Percentiles rank a stretch among this genome's conserved stretches.
These are phyloP conservation scores for Coprinellus aureogranulatus DNA, from an alignment of 768 basidiomycete species.

Conservation along the genomic window DNA sequence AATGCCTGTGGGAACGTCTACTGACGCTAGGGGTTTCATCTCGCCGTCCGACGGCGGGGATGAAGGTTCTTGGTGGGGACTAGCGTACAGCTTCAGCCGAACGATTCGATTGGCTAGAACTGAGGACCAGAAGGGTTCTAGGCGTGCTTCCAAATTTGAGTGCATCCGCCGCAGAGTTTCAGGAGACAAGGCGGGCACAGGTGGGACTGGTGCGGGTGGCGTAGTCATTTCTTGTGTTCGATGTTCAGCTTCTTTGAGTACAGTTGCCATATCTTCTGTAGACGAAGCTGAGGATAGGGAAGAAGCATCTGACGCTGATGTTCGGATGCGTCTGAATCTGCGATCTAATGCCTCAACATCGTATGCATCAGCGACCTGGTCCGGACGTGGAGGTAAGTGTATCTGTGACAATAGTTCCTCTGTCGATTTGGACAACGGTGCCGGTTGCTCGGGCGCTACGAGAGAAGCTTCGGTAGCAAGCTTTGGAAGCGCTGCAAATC, in stretches of 20 bases:
- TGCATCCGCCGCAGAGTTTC: conserved; percentile 54
- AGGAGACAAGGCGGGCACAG: conserved; percentile 18
- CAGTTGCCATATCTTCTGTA: conserved; percentile 6
- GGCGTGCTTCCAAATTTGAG: conserved; percentile 70
- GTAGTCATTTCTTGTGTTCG: background rate
- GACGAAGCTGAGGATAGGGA: conserved; percentile 21
- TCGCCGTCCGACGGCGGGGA: conserved; percentile 14
- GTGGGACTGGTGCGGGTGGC: conserved; percentile 8
- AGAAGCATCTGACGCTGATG: conserved; percentile 24
- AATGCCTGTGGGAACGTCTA: conserved; percentile 53
- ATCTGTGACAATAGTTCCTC: conserved; percentile 48
- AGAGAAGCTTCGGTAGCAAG: conserved; percentile 34
- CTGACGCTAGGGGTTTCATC: conserved; percentile 45
- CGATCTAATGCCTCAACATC: conserved; percentile 40
- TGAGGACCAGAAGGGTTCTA: conserved; percentile 80
- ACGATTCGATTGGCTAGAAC: conserved; percentile 63
- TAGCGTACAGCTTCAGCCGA: conserved; percentile 59
- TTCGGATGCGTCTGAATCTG: conserved; percentile 40
- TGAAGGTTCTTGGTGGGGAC: conserved; percentile 24
- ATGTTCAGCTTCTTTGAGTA: background rate
- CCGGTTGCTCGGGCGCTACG: conserved; percentile 25
- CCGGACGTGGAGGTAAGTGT: conserved; percentile 53
- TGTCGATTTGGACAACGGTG: conserved; percentile 37
- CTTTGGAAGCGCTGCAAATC: conserved; percentile 73
- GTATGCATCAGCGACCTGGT: conserved; percentile 59